Percentiles rank a stretch among this genome's conserved stretches.
Conservation (phyloP, 805 yeast species). For the Cephaloascus albidus region DNA sequence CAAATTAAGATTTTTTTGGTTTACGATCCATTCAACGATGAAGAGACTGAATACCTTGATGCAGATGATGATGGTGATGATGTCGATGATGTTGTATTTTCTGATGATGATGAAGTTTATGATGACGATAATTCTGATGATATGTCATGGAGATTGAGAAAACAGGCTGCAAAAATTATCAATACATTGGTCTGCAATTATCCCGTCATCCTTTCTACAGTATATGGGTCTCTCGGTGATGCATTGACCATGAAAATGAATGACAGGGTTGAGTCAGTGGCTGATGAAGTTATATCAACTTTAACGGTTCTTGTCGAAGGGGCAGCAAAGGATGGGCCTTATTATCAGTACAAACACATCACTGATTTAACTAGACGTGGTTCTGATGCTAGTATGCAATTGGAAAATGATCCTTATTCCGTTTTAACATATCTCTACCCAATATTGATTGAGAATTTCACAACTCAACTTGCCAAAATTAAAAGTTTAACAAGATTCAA, state of each 20-base stretch:
- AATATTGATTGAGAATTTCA: constrained; percentile 2
- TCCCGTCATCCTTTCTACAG: constrained; percentile 22
- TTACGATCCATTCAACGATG: constrained; percentile 19
- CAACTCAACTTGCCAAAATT: constrained; percentile 5
- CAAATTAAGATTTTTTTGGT: constrained; percentile 14
- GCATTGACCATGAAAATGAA: constrained; percentile 21
- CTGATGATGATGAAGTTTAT: constrained; percentile 28
- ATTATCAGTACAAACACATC: constrained; percentile 15
- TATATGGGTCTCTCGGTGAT: constrained; percentile 21
- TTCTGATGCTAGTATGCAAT: constrained; percentile 8
- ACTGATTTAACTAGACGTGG: constrained; percentile 6
- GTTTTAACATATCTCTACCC: background rate
- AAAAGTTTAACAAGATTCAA: constrained; percentile 4
- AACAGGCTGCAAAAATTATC: constrained; percentile 36
- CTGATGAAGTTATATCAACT: constrained; percentile 37
- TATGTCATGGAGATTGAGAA: constrained; percentile 55
- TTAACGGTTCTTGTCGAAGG: constrained; percentile 27
- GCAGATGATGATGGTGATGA: constrained; percentile 43
- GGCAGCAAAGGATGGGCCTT: constrained; percentile 17
- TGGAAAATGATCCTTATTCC: background rate
- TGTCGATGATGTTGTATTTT: constrained; percentile 8
- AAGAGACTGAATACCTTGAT: constrained; percentile 23
- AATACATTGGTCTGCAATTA: constrained; percentile 24
- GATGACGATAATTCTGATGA: constrained; percentile 28
- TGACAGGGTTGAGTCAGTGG: constrained; percentile 41